Evolutionary conservation across 805 yeast genomes (phyloP), one percentile per base, ranked within the genome.

Genomic region (Candida broadrunensis): DNA sequence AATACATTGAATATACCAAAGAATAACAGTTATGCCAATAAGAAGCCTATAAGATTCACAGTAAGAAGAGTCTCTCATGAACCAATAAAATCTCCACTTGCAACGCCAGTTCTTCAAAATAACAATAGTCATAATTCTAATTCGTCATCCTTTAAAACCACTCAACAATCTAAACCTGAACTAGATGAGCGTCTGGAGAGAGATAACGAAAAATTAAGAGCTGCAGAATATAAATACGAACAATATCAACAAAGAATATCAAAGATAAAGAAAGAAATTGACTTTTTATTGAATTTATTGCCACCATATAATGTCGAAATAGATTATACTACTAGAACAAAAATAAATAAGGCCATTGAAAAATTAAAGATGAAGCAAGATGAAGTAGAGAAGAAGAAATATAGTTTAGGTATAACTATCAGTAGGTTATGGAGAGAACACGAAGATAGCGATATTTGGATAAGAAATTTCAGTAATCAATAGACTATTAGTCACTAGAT

Each of bases 261-360:
- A 20, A 70, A 69, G 43, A 67, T 70, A 35, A 53, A 65, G 14
- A 68, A 69, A 51, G 75, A 70, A 40, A 60, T 70, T 17, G 51
- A 48, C 13, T 70, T 68, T 43, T 61, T 70, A 43, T 46, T 57
- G 16, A 62, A 60, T 32, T 56, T 69, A 27, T 63, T 70, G 31
- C 75, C 75, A 2, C 75, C 75, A 1, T 65, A 58, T 47, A 68
- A 67, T 41, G 72, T 68, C 19, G 74, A 70, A 42, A 51, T 69
- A 13, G 74, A 70, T 46, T 70, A 69, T 38, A 59, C 60, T 15
- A 68, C 74, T 9, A 52, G 74, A 36, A 52, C 51, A 24, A 70
- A 70, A 50, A 68, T 70, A 33, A 59, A 56, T 17, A 59, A 57
- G 35, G 73, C 73, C 15, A 65, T 70, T 21, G 69, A 64, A 25